A percentile compares a stretch with the other conserved stretches of the same genome.
These are phyloP conservation scores for Rhododendron henanense DNA, from an alignment of 148 eudicot species.

Conservation along the genomic window DNA sequence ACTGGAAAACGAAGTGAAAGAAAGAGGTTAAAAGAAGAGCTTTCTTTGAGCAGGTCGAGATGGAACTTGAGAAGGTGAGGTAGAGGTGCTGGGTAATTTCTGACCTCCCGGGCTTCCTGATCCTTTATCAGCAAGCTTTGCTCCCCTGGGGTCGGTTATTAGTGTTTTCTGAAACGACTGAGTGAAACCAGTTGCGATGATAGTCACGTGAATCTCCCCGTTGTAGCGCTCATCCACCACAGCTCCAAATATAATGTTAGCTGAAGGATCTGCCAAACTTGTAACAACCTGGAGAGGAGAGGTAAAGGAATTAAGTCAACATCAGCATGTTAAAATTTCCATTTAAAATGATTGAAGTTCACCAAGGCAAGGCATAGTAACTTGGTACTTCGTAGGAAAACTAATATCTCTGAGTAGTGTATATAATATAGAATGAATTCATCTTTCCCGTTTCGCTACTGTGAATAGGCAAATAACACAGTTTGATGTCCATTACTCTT, in stretches of 20 bases:
- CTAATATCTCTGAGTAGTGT: not conserved
- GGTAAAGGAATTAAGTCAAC: not conserved
- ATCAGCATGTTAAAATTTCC: not conserved
- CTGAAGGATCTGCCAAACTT: constrained; percentile 95
- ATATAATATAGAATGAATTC: not conserved
- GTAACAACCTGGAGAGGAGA: constrained; percentile 63
- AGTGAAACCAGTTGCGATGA: constrained; percentile 89
- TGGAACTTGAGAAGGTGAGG: constrained; percentile 35
- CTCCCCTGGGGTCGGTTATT: constrained; percentile 71
- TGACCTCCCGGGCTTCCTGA: constrained; percentile 35
- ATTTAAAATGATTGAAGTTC: not conserved
- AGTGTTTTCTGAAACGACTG: constrained; percentile 92
- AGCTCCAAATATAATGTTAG: constrained; percentile 97
- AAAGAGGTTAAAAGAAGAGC: constrained; percentile 56
- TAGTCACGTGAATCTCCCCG: constrained; percentile 94
- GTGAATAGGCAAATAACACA: not conserved
- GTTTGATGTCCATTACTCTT: not conserved
- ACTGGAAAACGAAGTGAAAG: not conserved
- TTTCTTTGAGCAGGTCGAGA: constrained; percentile 53
- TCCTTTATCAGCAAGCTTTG: constrained; percentile 51
- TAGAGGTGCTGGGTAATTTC: constrained; percentile 30
- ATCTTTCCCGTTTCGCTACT: not conserved
- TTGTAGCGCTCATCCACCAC: constrained; percentile 96
- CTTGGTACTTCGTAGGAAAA: not conserved
- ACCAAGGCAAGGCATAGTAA: not conserved